phyloP scores from a whole-genome alignment of 495 filamentous ascomycete genomes.

The Aspergillus diversus region DNA sequence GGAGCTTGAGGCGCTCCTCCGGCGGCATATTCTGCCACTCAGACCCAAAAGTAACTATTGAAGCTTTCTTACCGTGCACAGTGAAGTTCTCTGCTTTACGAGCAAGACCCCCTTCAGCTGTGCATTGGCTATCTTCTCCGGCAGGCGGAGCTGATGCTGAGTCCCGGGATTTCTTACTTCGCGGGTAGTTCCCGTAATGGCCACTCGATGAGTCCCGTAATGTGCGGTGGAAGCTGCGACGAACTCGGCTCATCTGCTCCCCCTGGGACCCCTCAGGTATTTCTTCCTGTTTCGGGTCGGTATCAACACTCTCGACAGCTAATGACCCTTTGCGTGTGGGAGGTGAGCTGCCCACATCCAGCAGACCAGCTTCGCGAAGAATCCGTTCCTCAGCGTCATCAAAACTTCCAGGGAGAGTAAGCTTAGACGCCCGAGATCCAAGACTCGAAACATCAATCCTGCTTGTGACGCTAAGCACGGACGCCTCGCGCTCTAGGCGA shows the following conservation, averaged over 20 bases:
- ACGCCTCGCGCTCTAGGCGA: slow-evolving; percentile 43
- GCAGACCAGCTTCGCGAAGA: slow-evolving; percentile 50
- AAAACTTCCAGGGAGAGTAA: slow-evolving; percentile 41
- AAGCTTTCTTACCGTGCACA: slow-evolving; percentile 97
- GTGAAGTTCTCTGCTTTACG: slow-evolving; percentile 87
- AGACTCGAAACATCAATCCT: slow-evolving; percentile 44
- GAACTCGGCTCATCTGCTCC: slow-evolving; percentile 58
- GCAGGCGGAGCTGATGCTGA: slow-evolving; percentile 61
- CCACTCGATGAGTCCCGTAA: slow-evolving; percentile 78
- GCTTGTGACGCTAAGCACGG: slow-evolving; percentile 43
- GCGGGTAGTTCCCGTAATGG: slow-evolving; percentile 64
- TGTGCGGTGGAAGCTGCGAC: slow-evolving; percentile 92
- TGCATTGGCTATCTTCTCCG: slow-evolving; percentile 59
- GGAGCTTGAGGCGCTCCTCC: slow-evolving; percentile 70
- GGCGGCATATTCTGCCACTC: slow-evolving; percentile 83
- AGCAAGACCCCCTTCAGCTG: slow-evolving; percentile 62
- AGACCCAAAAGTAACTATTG: slow-evolving; percentile 88
- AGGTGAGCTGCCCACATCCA: slow-evolving; percentile 47
- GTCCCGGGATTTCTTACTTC: slow-evolving; percentile 77
- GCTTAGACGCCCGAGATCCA: slow-evolving; percentile 41
- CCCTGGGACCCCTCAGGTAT: slow-evolving; percentile 35
- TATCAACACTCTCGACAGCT: slow-evolving; percentile 40
- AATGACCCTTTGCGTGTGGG: slow-evolving; percentile 38
- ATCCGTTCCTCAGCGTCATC: slow-evolving; percentile 56
- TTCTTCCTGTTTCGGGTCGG: slow-evolving; percentile 39